Conservation (phyloP, 225 moss, liverwort and hornwort genomes). For the Straminergon stramineum region DNA sequence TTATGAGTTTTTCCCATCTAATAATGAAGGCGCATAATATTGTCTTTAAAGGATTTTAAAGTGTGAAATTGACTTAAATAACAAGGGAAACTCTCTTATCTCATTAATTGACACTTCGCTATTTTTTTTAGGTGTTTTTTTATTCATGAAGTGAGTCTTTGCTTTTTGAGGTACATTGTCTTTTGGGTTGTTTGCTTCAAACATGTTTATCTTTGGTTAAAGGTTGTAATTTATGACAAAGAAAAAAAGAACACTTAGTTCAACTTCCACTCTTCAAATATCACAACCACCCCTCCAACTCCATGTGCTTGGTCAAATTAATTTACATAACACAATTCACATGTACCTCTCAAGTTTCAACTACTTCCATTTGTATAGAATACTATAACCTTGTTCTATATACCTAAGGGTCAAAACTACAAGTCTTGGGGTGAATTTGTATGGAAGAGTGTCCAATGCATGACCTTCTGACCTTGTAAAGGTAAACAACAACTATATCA, state of each 20-base stretch:
- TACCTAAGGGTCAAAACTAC: neutral
- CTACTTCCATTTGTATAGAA: neutral
- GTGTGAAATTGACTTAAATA: neutral
- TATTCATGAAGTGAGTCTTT: neutral
- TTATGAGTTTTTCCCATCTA: neutral
- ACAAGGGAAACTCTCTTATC: neutral
- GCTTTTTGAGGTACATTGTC: neutral
- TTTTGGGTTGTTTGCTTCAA: neutral
- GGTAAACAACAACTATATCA: neutral
- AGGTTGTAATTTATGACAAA: neutral
- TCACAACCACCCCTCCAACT: neutral
- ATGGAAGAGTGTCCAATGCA: neutral
- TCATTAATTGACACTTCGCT: neutral
- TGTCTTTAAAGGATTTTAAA: neutral
- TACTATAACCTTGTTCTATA: neutral
- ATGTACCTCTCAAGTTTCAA: neutral
- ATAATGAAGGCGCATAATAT: neutral
- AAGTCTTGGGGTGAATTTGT: neutral
- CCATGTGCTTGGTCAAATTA: neutral
- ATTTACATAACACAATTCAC: neutral
- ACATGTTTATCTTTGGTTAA: neutral
- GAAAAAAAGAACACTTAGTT: neutral
- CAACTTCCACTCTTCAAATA: neutral
- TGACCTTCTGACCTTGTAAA: neutral
- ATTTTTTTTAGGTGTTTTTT: neutral